These are phyloP conservation scores for Zizania latifolia DNA, from an alignment of 176 grass and related monocot genomes.

Conservation along the genomic window DNA sequence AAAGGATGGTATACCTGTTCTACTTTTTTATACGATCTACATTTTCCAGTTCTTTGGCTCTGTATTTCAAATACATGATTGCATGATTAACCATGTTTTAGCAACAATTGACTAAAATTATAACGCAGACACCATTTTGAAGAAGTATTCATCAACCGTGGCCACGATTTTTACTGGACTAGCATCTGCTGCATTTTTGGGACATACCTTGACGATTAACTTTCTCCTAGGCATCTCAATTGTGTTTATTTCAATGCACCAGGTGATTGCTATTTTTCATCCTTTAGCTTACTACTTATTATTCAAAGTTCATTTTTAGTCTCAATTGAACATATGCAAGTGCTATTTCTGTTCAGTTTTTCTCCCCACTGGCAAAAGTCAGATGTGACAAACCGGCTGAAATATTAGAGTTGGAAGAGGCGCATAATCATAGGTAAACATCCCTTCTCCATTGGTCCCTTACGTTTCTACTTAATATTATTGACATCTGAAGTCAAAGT, in stretches of 20 bases:
- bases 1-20: constrained; percentile 1
- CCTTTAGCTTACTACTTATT: constrained; percentile 8
- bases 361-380: constrained; percentile 91
- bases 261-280: constrained; percentile 45
- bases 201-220: constrained; percentile 89
- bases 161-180: constrained; percentile 97
- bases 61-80: background rate
- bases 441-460: background rate
- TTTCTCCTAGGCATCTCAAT: constrained; percentile 93
- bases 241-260: constrained; percentile 99
- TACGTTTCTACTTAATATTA: background rate
- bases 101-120: constrained; percentile 22
- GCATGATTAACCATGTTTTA: background rate
- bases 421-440: constrained; percentile 64
- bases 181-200: constrained; percentile 88
- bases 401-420: constrained; percentile 53
- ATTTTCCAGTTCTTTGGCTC: background rate
- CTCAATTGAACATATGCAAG: background rate
- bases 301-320: background rate
- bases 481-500: background rate
- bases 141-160: constrained; percentile 99
- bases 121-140: constrained; percentile 85
- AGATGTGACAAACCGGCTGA: constrained; percentile 73
- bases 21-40: background rate
- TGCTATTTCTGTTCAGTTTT: constrained; percentile 74